phyloP scores from a whole-genome alignment of 1,139 yeast genomes.

The Kluyveromyces sp. region DNA sequence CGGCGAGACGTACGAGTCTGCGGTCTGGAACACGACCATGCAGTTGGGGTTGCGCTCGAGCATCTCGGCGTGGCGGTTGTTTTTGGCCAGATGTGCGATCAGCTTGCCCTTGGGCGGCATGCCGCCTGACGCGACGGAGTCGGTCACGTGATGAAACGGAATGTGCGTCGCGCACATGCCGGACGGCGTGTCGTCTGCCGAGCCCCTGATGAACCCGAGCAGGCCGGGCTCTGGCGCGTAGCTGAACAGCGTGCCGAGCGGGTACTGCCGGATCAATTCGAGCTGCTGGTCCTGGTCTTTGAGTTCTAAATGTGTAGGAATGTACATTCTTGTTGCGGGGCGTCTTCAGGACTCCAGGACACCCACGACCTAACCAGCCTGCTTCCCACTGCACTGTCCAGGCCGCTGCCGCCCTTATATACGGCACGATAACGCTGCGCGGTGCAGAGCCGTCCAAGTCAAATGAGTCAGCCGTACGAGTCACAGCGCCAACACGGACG shows the following conservation, averaged over 20 bases:
- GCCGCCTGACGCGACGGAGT: conserved; percentile 9
- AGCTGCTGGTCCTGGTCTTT: conserved; percentile 13
- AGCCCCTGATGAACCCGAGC: too few species aligned
- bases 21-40: conserved; percentile 49
- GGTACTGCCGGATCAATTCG: conserved; percentile 12
- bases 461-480: too few species aligned
- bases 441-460: too few species aligned
- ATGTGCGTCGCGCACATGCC: conserved; percentile 45
- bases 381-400: background rate
- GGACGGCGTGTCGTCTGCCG: too few species aligned
- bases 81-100: conserved; percentile 52
- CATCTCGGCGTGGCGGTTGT: conserved; percentile 47
- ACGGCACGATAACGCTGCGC: too few species aligned
- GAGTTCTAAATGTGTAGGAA: conserved; percentile 13
- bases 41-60: conserved; percentile 39
- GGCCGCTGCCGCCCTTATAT: background rate
- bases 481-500: too few species aligned
- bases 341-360: too few species aligned
- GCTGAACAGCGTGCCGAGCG: conserved; percentile 16
- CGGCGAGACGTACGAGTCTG: conserved; percentile 53
- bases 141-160: conserved; percentile 43
- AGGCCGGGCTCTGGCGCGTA: conserved; percentile 7
- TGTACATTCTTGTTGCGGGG: conserved; percentile 12
- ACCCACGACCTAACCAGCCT: too few species aligned
- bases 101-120: conserved; percentile 39